Evolutionary conservation across 1,139 yeast genomes (phyloP).

Genomic region (Hemisphaericaspora subhashii): DNA sequence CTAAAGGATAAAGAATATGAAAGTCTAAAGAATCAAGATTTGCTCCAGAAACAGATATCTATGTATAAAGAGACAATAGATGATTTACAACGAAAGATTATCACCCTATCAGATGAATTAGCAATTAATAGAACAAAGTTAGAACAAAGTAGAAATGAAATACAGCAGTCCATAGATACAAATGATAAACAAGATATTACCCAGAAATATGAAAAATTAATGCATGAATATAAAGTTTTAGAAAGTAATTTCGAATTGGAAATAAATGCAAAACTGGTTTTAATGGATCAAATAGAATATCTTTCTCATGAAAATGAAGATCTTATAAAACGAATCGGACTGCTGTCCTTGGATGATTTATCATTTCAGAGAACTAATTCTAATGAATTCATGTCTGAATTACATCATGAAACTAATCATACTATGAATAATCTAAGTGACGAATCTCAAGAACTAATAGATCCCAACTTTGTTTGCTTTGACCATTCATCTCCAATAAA

Average conservation of each 20-base stretch:
- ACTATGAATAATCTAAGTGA: constrained; percentile 28
- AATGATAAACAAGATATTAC: constrained; percentile 10
- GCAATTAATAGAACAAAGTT: constrained; percentile 15
- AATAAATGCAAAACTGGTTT: constrained; percentile 49
- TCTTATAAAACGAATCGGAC: constrained; percentile 17
- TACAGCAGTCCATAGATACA: neutral
- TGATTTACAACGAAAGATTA: constrained; percentile 31
- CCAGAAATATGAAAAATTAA: constrained; percentile 31
- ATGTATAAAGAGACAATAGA: constrained; percentile 35
- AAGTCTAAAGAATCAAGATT: constrained; percentile 25
- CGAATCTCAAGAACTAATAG: constrained; percentile 17
- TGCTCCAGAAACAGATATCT: constrained; percentile 30
- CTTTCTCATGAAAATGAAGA: constrained; percentile 41
- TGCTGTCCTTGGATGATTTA: neutral
- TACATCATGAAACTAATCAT: constrained; percentile 16
- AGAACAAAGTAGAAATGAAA: neutral
- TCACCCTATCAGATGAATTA: constrained; percentile 26
- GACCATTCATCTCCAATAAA: constrained; percentile 30
- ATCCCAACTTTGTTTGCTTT: constrained; percentile 12
- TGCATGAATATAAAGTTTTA: constrained; percentile 38
- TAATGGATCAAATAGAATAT: constrained; percentile 56
- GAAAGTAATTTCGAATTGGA: constrained; percentile 48
- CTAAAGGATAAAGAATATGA: constrained; percentile 23
- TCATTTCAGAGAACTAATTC: neutral
- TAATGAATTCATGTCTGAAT: constrained; percentile 9